These are phyloP conservation scores for Beta corolliflora DNA, from an alignment of 179 eudicot species.

Conservation along the genomic window DNA sequence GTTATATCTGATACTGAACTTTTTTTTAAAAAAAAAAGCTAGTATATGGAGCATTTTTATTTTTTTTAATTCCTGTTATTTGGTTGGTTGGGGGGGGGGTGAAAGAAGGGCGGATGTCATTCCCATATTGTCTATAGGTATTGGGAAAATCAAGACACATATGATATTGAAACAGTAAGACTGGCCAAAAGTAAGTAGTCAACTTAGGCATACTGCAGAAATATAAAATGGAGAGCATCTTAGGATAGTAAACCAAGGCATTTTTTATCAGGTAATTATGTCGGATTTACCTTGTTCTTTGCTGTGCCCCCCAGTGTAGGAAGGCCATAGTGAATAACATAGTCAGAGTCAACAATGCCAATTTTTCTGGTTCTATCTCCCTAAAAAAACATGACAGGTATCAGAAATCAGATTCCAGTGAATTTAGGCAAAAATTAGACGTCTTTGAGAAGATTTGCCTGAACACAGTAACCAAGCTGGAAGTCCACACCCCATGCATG, in stretches of 20 bases:
- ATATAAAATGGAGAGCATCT: background rate
- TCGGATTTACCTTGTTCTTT: constrained; percentile 37
- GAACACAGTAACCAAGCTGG: constrained; percentile 71
- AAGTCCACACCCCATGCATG: constrained; percentile 80
- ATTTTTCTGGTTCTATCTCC: constrained; percentile 57
- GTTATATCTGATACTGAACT: background rate
- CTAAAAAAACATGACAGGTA: constrained; percentile 29
- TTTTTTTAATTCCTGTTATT: background rate
- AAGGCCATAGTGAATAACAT: constrained; percentile 57
- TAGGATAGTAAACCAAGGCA: constrained; percentile 6
- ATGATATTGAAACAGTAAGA: background rate
- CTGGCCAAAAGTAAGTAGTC: background rate
- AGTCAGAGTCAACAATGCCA: constrained; percentile 69
- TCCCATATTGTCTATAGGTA: background rate
- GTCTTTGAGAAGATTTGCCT: constrained; percentile 35
- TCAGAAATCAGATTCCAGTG: constrained; percentile 8
- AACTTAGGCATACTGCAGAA: background rate
- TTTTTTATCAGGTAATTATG: background rate
- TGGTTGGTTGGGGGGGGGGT: background rate
- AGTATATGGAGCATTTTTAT: background rate
- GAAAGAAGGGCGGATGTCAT: background rate
- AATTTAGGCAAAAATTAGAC: background rate
- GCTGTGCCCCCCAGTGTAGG: constrained; percentile 59
- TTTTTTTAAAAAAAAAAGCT: background rate
- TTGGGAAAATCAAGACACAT: background rate